Conservation (phyloP, 495 filamentous ascomycete species). For the Usnea hakonensis region DNA sequence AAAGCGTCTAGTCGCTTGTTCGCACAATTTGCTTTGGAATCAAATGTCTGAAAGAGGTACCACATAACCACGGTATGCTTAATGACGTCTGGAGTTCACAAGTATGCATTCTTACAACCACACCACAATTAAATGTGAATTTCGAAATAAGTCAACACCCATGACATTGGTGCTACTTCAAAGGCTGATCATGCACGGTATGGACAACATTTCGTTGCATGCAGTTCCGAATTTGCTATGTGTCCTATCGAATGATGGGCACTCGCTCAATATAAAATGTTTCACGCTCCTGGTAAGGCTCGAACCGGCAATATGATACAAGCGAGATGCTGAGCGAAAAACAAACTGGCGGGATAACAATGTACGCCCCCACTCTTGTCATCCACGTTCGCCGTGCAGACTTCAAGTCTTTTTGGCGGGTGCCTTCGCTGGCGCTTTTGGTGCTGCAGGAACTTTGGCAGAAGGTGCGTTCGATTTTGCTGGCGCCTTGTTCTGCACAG, state of each 20-base stretch:
- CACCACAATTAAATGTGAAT: too few species aligned
- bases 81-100: too few species aligned
- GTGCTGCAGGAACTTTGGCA: slow-evolving; percentile 9
- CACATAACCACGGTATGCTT: neutral
- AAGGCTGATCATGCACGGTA: neutral
- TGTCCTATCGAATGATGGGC: neutral
- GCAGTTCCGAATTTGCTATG: neutral
- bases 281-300: neutral
- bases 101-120: too few species aligned
- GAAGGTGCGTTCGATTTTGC: slow-evolving; percentile 11
- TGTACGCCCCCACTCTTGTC: neutral
- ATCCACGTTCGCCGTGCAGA: neutral
- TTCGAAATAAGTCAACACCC: neutral
- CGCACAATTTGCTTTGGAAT: too few species aligned
- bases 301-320: neutral
- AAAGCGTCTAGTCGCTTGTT: too few species aligned
- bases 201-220: neutral
- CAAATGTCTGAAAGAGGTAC: too few species aligned
- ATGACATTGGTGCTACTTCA: neutral
- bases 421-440: slow-evolving; percentile 13
- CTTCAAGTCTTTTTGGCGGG: slow-evolving; percentile 9
- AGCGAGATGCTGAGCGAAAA: neutral
- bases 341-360: neutral
- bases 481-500: slow-evolving; percentile 13
- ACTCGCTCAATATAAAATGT: neutral